Evolutionary conservation across 768 basidiomycete species (phyloP), one percentile per base, ranked within the genome.

Genomic region (Leccinum imitatum): DNA sequence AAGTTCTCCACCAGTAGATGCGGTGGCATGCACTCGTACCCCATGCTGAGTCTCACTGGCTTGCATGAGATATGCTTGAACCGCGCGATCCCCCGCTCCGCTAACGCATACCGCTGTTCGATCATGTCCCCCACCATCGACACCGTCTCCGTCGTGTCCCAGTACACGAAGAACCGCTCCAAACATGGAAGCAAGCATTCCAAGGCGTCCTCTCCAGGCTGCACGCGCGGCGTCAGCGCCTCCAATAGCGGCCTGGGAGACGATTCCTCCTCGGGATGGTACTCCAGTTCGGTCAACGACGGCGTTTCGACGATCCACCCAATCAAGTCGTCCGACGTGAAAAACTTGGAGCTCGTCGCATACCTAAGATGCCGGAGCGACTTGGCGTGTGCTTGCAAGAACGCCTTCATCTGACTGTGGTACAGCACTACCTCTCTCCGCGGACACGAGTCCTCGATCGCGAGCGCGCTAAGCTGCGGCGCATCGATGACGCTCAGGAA

Each of bases 61-160:
- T 64, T 69, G 59, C 69, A 70, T 50, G 65, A 71, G 21, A 70
- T 55, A 9, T 66, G 44, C 13, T 17, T 61, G 19, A 70, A 6
- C 23, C 54, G 64, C 17, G 61, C 53, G 9, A 69, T 57, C 15
- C 61, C 63, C 10, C 47, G 61, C 6, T 56, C 62, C 0, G 46
- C 50, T 30, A 67, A 21, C 33, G 65, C 55, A 48, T 65, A 67
- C 37, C 69, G 67, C 30, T 46, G 13, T 56, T 70, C 70, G 9
- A 69, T 59, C 69, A 70, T 67, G 7, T 70, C 61, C 1, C 63
- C 69, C 59, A 71, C 69, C 56, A 59, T 63, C 19, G 58, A 58
- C 13, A 70, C 63, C 39, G 70, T 67, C 62, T 68, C 68, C 19
- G 59, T 47, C 56, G 62, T 67, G 46, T 72, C 70, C 69, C 69